A percentile compares a stretch with the other conserved stretches of the same genome.
Conservation (phyloP, 306 rosid species). For the Ceratonia siliqua region DNA sequence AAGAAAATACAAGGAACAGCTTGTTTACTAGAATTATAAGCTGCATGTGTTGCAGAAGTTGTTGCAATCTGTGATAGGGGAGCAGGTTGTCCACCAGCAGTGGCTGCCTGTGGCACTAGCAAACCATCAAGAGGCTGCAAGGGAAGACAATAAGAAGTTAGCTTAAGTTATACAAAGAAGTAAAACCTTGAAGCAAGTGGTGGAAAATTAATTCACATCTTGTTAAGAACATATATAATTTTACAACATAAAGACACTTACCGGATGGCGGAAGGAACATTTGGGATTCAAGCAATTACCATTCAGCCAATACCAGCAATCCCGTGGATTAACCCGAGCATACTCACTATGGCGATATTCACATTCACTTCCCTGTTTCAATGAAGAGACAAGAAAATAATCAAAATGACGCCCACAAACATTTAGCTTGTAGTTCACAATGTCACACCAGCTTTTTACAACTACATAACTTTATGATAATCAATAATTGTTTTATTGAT, state of each 20-base stretch:
- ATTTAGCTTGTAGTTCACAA: neutral
- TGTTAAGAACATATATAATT: neutral
- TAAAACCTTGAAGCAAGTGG: neutral
- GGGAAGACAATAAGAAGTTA: constrained; percentile 31
- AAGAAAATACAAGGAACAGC: constrained; percentile 87
- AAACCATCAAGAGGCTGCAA: constrained; percentile 86
- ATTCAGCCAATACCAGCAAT: constrained; percentile 94
- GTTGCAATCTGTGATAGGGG: constrained; percentile 49
- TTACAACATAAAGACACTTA: constrained; percentile 41
- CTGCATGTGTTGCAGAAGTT: constrained; percentile 44
- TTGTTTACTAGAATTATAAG: constrained; percentile 63
- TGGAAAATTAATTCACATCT: neutral
- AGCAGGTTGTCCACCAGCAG: constrained; percentile 56
- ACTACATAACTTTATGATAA: neutral
- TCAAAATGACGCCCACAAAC: constrained; percentile 7
- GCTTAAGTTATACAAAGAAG: neutral
- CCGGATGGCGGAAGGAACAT: constrained; percentile 95
- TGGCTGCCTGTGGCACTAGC: constrained; percentile 66
- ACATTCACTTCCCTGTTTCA: constrained; percentile 82
- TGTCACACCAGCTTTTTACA: neutral
- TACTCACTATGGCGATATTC: constrained; percentile 97
- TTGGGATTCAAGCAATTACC: constrained; percentile 94
- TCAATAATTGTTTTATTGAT: neutral
- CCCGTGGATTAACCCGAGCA: constrained; percentile 94
- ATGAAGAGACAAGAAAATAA: constrained; percentile 26